A percentile compares a stretch with the other conserved stretches of the same genome.
phyloP scores from a whole-genome alignment of 2,329 filamentous ascomycete species.

The Aspergillus sclerotialis region DNA sequence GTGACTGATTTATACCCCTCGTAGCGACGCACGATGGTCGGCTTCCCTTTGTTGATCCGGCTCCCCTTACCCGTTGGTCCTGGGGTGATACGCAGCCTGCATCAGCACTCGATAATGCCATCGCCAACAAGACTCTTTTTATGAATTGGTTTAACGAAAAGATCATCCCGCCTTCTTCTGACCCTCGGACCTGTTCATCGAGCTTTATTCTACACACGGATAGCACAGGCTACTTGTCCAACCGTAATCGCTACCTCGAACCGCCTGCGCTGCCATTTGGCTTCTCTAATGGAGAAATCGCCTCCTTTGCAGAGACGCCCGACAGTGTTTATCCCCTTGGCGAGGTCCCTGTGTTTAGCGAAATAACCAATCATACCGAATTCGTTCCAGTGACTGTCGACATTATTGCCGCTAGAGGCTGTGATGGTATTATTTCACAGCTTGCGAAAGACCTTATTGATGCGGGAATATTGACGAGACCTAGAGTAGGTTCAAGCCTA shows the following conservation, averaged over 20 bases:
- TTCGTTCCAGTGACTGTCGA: constrained; percentile 53
- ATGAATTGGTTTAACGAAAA: constrained; percentile 30
- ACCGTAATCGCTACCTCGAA: constrained; percentile 39
- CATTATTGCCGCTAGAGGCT: constrained; percentile 53
- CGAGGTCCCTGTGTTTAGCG: constrained; percentile 23
- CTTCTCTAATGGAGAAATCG: constrained; percentile 33
- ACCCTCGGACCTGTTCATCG: constrained; percentile 2
- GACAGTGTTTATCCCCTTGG: constrained; percentile 40
- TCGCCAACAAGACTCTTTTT: constrained; percentile 46
- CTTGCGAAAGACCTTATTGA: constrained; percentile 47
- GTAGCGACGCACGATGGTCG: constrained; percentile 38
- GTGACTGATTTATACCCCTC: too few relatives aligned
- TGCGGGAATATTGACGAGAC: too few relatives aligned
- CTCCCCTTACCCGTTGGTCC: constrained; percentile 42
- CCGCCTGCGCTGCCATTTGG: constrained; percentile 42
- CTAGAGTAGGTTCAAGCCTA: too few relatives aligned
- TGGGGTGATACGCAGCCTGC: constrained; percentile 38
- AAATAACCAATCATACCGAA: constrained; percentile 39
- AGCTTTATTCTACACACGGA: constrained; percentile 46
- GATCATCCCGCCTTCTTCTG: constrained; percentile 11
- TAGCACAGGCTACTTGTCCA: constrained; percentile 32
- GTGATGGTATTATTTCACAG: constrained; percentile 52
- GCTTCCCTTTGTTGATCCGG: constrained; percentile 44
- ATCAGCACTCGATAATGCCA: constrained; percentile 35
- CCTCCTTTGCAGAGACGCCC: constrained; percentile 28